Evolutionary conservation across 2,329 filamentous ascomycete species (phyloP).

Genomic region (Penicillium hordei): DNA sequence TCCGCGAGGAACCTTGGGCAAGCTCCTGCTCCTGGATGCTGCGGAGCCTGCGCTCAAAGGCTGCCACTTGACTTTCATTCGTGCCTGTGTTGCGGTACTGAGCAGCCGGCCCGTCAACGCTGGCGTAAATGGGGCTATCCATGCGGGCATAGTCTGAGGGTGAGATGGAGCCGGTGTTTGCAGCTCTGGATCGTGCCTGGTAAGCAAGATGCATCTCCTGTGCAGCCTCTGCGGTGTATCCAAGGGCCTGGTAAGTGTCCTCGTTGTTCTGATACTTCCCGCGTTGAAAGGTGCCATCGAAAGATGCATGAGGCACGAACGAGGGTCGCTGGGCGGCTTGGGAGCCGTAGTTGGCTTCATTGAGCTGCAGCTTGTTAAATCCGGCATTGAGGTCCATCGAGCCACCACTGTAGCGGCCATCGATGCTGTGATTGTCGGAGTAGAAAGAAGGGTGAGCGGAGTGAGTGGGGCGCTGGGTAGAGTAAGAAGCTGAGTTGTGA

Average conservation of each 20-base stretch:
- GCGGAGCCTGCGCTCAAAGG: slow-evolving; percentile 52
- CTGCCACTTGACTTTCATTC: slow-evolving; percentile 45
- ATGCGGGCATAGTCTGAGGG: slow-evolving; percentile 51
- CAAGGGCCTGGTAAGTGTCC: slow-evolving; percentile 32
- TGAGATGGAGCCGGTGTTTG: slow-evolving; percentile 46
- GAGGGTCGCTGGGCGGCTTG: slow-evolving; percentile 31
- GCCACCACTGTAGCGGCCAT: slow-evolving; percentile 29
- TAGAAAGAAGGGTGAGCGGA: slow-evolving; percentile 42
- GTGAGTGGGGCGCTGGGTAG: slow-evolving; percentile 36
- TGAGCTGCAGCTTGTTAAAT: slow-evolving; percentile 39
- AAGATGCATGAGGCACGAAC: slow-evolving; percentile 37
- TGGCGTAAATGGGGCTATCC: slow-evolving; percentile 47
- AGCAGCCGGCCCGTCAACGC: slow-evolving; percentile 46
- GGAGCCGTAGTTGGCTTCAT: slow-evolving; percentile 36
- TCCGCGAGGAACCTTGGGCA: slow-evolving; percentile 28
- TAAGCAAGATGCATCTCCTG: slow-evolving; percentile 37
- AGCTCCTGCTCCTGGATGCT: slow-evolving; percentile 48
- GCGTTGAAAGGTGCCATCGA: slow-evolving; percentile 49
- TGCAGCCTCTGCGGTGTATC: slow-evolving; percentile 30
- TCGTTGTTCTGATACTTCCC: slow-evolving; percentile 43
- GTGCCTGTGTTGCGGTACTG: slow-evolving; percentile 46
- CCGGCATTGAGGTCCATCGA: slow-evolving; percentile 34
- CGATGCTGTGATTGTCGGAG: slow-evolving; percentile 39
- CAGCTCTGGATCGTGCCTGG: slow-evolving; percentile 44
- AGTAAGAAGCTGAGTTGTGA: slow-evolving; percentile 37